These are phyloP conservation scores for Onygenales sp. DNA, from an alignment of 2,329 filamentous ascomycete species.

Conservation along the genomic window DNA sequence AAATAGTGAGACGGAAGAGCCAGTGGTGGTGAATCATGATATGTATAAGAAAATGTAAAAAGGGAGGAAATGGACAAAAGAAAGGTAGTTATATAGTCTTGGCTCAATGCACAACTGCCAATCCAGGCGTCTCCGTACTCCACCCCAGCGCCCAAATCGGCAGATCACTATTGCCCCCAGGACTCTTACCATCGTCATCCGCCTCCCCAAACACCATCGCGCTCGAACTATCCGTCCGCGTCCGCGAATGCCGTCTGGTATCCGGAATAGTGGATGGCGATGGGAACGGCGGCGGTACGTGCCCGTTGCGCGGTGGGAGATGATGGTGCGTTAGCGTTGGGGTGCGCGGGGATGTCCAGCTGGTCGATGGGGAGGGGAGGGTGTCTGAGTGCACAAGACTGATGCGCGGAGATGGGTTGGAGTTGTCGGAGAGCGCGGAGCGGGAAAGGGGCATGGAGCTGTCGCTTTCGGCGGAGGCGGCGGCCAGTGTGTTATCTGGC, in stretches of 20 bases:
- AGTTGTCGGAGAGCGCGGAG: slow-evolving; percentile 9
- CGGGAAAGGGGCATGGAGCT: not conserved
- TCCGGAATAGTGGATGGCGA: not conserved
- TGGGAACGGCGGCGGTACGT: not conserved
- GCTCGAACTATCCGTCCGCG: slow-evolving; percentile 35
- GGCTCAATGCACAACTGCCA: slow-evolving; percentile 28
- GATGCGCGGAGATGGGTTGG: slow-evolving; percentile 21
- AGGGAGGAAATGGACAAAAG: not conserved
- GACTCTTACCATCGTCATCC: slow-evolving; percentile 26
- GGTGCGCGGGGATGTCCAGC: slow-evolving; percentile 9
- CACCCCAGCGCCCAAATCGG: slow-evolving; percentile 32
- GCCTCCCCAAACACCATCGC: slow-evolving; percentile 36
- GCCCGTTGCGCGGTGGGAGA: slow-evolving; percentile 20
- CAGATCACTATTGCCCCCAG: slow-evolving; percentile 40
- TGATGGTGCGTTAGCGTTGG: slow-evolving; percentile 22
- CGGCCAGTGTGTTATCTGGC: too few species aligned
- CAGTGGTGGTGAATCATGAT: not conserved
- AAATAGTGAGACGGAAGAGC: not conserved
- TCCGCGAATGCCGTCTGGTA: slow-evolving; percentile 24
- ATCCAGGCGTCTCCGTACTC: slow-evolving; percentile 31
- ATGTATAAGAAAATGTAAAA: not conserved
- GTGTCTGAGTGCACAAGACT: slow-evolving; percentile 30
- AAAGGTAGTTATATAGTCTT: slow-evolving; percentile 2
- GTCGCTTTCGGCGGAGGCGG: not conserved
- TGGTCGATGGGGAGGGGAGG: slow-evolving; percentile 31